A percentile compares a stretch with the other conserved stretches of the same genome.
These are phyloP conservation scores for Cyclaneusma minus DNA, from an alignment of 2,329 filamentous ascomycete species.

Conservation along the genomic window DNA sequence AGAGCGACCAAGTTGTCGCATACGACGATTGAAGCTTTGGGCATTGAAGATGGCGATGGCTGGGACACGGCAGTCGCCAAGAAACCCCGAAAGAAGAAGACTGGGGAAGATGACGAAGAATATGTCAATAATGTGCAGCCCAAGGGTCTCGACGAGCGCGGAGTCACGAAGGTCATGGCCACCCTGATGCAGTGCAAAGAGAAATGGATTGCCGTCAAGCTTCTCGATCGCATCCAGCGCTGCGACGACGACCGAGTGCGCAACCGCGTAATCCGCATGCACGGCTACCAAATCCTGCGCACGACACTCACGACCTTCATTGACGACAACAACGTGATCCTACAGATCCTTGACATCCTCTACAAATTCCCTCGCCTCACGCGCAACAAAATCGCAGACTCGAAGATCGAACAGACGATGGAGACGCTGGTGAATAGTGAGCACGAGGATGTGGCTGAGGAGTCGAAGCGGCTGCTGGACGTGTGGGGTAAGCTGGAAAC, in stretches of 20 bases:
- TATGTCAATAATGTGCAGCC: slow-evolving; percentile 83
- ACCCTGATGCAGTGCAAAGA: slow-evolving; percentile 95
- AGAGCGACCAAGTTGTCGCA: slow-evolving; percentile 82
- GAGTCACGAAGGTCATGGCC: slow-evolving; percentile 89
- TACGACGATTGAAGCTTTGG: slow-evolving; percentile 84
- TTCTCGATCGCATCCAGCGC: slow-evolving; percentile 74
- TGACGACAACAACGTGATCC: slow-evolving; percentile 76
- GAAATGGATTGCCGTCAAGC: slow-evolving; percentile 97
- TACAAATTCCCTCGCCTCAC: slow-evolving; percentile 81
- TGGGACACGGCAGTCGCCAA: slow-evolving; percentile 87
- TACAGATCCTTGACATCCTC: slow-evolving; percentile 82
- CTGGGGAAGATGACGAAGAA: slow-evolving; percentile 81
- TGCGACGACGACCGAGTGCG: slow-evolving; percentile 78
- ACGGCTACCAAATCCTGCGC: slow-evolving; percentile 91
- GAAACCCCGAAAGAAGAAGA: slow-evolving; percentile 85
- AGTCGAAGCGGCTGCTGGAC: slow-evolving; percentile 56
- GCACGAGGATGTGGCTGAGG: slow-evolving; percentile 59
- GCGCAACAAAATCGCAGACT: slow-evolving; percentile 92
- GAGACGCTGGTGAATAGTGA: slow-evolving; percentile 49
- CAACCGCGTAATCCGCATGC: slow-evolving; percentile 84
- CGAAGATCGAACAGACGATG: slow-evolving; percentile 79
- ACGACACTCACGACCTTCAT: slow-evolving; percentile 71
- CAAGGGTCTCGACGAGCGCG: slow-evolving; percentile 63
- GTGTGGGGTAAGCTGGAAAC: slow-evolving; percentile 83
- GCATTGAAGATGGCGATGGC: slow-evolving; percentile 80